Evolutionary conservation across 139 green algal genomes (phyloP).

Genomic region (Coccomyxa sp.): DNA sequence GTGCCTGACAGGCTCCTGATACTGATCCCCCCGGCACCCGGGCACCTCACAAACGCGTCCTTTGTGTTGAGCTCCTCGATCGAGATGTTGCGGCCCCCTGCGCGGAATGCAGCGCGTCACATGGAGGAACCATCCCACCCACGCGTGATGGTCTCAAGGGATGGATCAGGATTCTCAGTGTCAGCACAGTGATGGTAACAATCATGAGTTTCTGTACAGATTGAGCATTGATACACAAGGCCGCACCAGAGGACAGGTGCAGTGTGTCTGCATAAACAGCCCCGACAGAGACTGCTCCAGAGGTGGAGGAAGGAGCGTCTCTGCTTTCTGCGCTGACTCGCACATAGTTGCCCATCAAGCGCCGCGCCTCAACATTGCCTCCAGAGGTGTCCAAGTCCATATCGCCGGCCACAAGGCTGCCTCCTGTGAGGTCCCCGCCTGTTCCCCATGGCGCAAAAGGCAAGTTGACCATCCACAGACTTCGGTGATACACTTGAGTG

Average conservation of each 20-base stretch:
- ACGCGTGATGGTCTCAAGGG: too few relatives aligned
- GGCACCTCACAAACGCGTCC: neutral
- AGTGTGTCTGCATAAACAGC: neutral
- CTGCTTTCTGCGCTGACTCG: neutral
- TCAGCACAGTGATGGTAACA: too few relatives aligned
- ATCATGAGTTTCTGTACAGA: too few relatives aligned
- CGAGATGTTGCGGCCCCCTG: neutral
- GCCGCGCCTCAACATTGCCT: neutral
- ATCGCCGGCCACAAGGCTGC: neutral
- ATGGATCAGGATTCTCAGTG: too few relatives aligned
- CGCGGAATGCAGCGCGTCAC: too few relatives aligned
- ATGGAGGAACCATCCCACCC: too few relatives aligned
- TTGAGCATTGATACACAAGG: too few relatives aligned
- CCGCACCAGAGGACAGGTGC: neutral
- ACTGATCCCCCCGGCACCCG: neutral
- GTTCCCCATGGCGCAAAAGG: neutral
- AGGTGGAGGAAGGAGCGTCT: neutral
- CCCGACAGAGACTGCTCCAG: neutral
- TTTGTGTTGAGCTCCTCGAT: neutral
- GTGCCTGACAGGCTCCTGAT: neutral
- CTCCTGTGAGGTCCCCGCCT: neutral
- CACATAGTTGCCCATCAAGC: neutral
- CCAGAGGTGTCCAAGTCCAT: neutral
- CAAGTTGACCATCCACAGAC: neutral
- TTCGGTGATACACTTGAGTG: too few relatives aligned